phyloP scores from a whole-genome alignment of 2,329 filamentous ascomycete genomes.

The Clonostachys byssicola region DNA sequence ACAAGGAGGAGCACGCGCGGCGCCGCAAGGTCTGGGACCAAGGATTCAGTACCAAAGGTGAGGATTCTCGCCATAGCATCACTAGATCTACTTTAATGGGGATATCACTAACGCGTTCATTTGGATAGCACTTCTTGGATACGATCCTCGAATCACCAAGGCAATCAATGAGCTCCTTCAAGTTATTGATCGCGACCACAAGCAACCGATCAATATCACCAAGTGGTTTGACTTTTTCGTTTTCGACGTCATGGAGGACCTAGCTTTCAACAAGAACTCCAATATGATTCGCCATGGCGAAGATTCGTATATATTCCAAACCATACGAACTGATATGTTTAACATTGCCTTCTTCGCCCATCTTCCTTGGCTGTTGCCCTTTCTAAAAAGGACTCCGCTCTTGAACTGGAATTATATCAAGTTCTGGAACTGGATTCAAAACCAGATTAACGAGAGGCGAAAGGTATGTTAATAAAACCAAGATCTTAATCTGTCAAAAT shows the following conservation, averaged over 20 bases:
- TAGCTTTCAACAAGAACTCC: conserved; percentile 27
- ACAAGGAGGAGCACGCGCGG: conserved; percentile 17
- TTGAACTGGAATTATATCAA: conserved; percentile 10
- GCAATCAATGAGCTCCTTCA: conserved; percentile 9
- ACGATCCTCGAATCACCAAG: not conserved
- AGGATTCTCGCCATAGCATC: too few relatives aligned
- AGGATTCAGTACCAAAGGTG: conserved; percentile 2
- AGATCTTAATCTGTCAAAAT: too few relatives aligned
- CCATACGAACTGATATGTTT: conserved; percentile 8
- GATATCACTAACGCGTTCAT: too few relatives aligned
- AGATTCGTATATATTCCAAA: conserved; percentile 11
- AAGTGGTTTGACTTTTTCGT: conserved; percentile 27
- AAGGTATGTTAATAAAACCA: too few relatives aligned
- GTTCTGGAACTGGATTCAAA: conserved; percentile 1
- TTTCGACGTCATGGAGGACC: conserved; percentile 32
- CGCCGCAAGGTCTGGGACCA: conserved; percentile 24
- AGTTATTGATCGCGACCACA: conserved; percentile 11
- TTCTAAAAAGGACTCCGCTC: conserved; percentile 12
- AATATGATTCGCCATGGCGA: conserved; percentile 19
- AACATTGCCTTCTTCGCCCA: conserved; percentile 13
- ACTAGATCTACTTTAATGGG: too few relatives aligned
- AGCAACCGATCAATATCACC: conserved; percentile 15
- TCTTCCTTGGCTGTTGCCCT: conserved; percentile 9
- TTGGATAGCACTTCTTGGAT: not conserved
- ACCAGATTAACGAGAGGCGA: not conserved